phyloP scores from a whole-genome alignment of 2,329 filamentous ascomycete genomes.

The Claviceps quebecensis region DNA sequence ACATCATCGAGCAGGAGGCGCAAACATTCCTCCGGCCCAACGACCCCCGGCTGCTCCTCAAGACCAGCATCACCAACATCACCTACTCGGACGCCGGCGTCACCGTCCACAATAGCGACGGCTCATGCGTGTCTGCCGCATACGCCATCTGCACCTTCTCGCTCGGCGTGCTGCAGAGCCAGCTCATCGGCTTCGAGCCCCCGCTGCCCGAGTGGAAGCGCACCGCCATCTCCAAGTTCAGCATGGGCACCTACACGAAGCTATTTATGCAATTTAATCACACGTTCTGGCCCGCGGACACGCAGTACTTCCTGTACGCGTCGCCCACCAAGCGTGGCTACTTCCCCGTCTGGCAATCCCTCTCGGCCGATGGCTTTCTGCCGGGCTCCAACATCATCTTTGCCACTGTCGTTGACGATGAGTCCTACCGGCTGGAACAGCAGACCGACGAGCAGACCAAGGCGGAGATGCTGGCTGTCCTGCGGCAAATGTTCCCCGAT shows the following conservation, averaged over 20 bases:
- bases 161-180: slow-evolving; percentile 51
- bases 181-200: slow-evolving; percentile 43
- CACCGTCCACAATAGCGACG: slow-evolving; percentile 36
- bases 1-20: slow-evolving; percentile 42
- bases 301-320: slow-evolving; percentile 31
- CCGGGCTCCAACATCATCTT: slow-evolving; percentile 52
- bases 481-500: slow-evolving; percentile 47
- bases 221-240: slow-evolving; percentile 47
- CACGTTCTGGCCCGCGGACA: slow-evolving; percentile 44
- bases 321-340: slow-evolving; percentile 27
- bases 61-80: slow-evolving; percentile 41
- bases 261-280: slow-evolving; percentile 56
- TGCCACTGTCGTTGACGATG: slow-evolving; percentile 42
- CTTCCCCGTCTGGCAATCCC: slow-evolving; percentile 48
- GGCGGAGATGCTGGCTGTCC: slow-evolving; percentile 39
- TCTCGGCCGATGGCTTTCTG: slow-evolving; percentile 42
- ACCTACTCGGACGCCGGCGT: slow-evolving; percentile 38
- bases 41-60: slow-evolving; percentile 44
- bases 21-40: slow-evolving; percentile 38
- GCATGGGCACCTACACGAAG: slow-evolving; percentile 61
- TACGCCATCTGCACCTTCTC: slow-evolving; percentile 56
- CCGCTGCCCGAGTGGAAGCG: slow-evolving; percentile 50
- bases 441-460: slow-evolving; percentile 45
- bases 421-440: slow-evolving; percentile 43
- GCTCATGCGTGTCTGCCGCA: slow-evolving; percentile 41